phyloP scores from a whole-genome alignment of 208 protist species.

The Leishmania amazonensis region DNA sequence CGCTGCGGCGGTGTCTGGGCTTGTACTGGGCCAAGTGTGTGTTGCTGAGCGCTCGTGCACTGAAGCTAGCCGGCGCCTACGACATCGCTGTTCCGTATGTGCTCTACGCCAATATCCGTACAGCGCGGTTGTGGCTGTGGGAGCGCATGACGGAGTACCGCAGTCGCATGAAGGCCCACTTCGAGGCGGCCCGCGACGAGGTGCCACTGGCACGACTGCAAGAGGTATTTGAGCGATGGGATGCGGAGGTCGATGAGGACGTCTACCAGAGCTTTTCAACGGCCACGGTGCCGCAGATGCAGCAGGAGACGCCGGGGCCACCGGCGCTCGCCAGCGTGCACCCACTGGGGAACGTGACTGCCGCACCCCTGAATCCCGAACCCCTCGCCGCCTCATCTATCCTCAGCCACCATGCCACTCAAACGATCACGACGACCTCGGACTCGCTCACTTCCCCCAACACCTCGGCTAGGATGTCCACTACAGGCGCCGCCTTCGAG shows the following conservation, averaged over 20 bases:
- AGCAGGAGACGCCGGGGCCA: slow-evolving; percentile 8
- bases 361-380: background rate
- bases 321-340: slow-evolving; percentile 8
- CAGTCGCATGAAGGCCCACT: slow-evolving; percentile 15
- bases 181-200: slow-evolving; percentile 3
- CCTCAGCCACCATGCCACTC: too few relatives aligned
- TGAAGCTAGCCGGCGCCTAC: slow-evolving; percentile 36
- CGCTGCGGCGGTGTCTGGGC: slow-evolving; percentile 45
- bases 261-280: slow-evolving; percentile 8
- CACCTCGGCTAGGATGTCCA: too few relatives aligned
- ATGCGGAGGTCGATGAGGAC: slow-evolving; percentile 18
- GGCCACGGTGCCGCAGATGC: slow-evolving; percentile 13
- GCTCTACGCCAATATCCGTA: slow-evolving; percentile 44
- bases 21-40: slow-evolving; percentile 63
- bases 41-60: slow-evolving; percentile 48
- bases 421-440: slow-evolving; percentile 4
- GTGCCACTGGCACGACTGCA: slow-evolving; percentile 15
- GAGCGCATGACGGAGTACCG: slow-evolving; percentile 30
- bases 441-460: background rate
- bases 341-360: background rate
- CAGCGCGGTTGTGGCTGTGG: slow-evolving; percentile 32
- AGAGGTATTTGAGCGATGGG: slow-evolving; percentile 20
- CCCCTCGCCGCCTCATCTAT: too few relatives aligned
- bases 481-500: too few relatives aligned
- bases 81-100: slow-evolving; percentile 43